Percentiles rank a stretch among this genome's conserved stretches.
phyloP scores from a whole-genome alignment of 2,329 filamentous ascomycete genomes.

The Dactylellina drechsleri region DNA sequence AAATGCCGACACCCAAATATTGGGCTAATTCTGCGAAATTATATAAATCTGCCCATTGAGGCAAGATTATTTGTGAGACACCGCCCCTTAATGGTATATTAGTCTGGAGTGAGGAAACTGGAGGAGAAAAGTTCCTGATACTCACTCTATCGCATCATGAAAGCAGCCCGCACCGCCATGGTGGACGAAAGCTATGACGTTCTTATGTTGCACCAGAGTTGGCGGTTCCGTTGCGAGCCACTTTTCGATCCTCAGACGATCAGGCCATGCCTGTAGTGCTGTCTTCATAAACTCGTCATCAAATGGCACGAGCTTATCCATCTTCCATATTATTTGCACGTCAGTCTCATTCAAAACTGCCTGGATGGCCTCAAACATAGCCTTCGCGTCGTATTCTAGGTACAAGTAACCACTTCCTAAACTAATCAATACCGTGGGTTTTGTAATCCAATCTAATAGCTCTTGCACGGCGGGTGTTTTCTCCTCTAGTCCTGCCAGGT shows the following conservation, averaged over 20 bases:
- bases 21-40: background rate
- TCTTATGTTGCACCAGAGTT: background rate
- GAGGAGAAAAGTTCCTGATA: background rate
- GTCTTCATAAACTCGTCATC: constrained; percentile 2
- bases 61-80: constrained; percentile 1
- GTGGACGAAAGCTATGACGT: constrained; percentile 15
- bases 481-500: constrained; percentile 26
- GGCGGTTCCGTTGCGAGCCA: constrained; percentile 7
- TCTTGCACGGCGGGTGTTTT: constrained; percentile 56
- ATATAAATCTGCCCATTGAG: constrained; percentile 2
- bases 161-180: constrained; percentile 13
- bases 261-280: background rate
- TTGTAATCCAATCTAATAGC: constrained; percentile 57
- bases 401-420: constrained; percentile 58
- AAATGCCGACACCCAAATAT: background rate
- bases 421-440: constrained; percentile 59
- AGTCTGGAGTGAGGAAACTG: background rate
- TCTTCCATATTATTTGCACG: constrained; percentile 61
- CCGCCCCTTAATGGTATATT: background rate
- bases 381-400: constrained; percentile 55
- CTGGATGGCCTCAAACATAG: constrained; percentile 59
- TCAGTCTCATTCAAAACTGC: constrained; percentile 56
- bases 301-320: constrained; percentile 13
- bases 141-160: constrained; percentile 8
- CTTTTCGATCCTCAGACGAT: constrained; percentile 12